Evolutionary conservation across 345 rosid species (phyloP).

Genomic region (Salix brachista): DNA sequence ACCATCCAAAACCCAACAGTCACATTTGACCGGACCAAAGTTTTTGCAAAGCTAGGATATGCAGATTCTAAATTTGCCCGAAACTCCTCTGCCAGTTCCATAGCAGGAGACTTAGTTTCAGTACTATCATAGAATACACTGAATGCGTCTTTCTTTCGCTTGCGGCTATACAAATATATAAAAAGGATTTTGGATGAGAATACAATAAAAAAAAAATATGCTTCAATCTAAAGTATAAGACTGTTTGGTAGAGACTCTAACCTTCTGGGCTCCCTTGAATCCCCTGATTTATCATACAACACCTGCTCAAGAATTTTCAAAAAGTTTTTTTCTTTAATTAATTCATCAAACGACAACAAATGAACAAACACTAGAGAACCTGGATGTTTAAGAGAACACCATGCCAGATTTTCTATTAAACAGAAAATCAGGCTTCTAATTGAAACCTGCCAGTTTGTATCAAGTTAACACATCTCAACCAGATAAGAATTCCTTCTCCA

Average conservation of each 20-base stretch:
- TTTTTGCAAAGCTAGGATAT: constrained; percentile 43
- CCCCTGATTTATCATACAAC: constrained; percentile 18
- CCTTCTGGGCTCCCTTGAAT: constrained; percentile 35
- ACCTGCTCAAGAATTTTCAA: constrained; percentile 26
- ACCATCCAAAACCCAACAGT: constrained; percentile 49
- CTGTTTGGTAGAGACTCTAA: constrained; percentile 3
- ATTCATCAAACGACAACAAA: background rate
- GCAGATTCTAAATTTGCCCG: constrained; percentile 23
- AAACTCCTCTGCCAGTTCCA: constrained; percentile 42
- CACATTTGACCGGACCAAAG: constrained; percentile 41
- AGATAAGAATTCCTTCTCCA: background rate
- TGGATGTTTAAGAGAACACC: background rate
- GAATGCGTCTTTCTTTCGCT: constrained; percentile 29
- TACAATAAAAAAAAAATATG: background rate
- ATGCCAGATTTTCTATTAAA: background rate
- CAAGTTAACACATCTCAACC: background rate
- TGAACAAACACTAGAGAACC: background rate
- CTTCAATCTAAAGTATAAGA: background rate
- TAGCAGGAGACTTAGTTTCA: constrained; percentile 25
- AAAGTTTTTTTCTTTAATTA: background rate
- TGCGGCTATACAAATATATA: constrained; percentile 15
- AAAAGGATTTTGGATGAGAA: background rate
- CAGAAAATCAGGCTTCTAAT: background rate
- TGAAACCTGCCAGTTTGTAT: background rate
- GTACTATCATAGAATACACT: constrained; percentile 21